Conservation (phyloP, 179 eudicot genomes). For the Heliamphora pulchella region DNA sequence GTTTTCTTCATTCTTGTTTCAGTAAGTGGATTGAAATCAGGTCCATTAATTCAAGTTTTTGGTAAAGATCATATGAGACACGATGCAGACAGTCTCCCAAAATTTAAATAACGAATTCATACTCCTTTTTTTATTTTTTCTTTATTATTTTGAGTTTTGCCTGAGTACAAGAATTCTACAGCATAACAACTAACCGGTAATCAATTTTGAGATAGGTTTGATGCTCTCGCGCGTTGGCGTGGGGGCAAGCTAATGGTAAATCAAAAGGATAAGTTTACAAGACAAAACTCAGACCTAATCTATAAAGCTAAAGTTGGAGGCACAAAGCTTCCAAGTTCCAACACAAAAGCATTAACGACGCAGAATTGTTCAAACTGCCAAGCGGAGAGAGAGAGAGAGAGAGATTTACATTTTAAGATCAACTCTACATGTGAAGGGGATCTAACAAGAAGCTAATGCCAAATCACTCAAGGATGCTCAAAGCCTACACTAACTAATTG, state of each 20-base stretch:
- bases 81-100: constrained; percentile 7
- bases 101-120: not conserved
- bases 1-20: not conserved
- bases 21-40: constrained; percentile 9
- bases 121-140: too few relatives aligned
- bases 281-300: not conserved
- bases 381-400: not conserved
- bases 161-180: too few relatives aligned
- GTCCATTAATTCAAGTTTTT: not conserved
- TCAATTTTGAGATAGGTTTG: too few relatives aligned
- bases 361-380: not conserved
- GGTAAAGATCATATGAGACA: not conserved
- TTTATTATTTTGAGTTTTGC: too few relatives aligned
- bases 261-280: not conserved
- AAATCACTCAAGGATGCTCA: not conserved
- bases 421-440: not conserved
- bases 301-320: not conserved
- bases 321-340: not conserved
- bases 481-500: not conserved
- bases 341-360: not conserved
- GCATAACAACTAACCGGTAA: too few relatives aligned
- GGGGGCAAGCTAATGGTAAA: not conserved
- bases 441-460: not conserved
- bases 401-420: not conserved
- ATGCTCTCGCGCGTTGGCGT: too few relatives aligned